phyloP scores from a whole-genome alignment of 352 stramenopile genomes.

The Pythium chondricola region DNA sequence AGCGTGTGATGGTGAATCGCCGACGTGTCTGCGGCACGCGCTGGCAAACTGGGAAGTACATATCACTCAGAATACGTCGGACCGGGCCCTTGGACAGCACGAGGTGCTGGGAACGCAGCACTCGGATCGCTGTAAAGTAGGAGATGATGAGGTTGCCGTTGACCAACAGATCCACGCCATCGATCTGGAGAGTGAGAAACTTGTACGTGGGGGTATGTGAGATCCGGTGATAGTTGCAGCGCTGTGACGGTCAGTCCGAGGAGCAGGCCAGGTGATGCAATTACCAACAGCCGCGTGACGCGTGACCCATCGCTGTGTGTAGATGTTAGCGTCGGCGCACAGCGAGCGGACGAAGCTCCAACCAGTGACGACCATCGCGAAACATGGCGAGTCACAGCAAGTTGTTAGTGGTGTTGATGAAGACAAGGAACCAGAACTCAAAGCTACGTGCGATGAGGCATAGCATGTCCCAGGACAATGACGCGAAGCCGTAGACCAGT shows the following conservation, averaged over 20 bases:
- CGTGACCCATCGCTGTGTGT: slow-evolving; percentile 5
- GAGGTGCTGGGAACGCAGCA: not conserved
- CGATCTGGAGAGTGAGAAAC: not conserved
- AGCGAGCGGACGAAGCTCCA: not conserved
- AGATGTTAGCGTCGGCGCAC: slow-evolving; percentile 2
- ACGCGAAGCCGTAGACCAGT: slow-evolving; percentile 4
- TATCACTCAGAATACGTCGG: not conserved
- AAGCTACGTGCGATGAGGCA: not conserved
- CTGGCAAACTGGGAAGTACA: slow-evolving; percentile 4
- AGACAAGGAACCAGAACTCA: slow-evolving; percentile 6
- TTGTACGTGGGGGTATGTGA: not conserved
- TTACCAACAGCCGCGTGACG: not conserved
- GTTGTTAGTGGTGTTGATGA: slow-evolving; percentile 2
- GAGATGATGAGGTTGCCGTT: slow-evolving; percentile 2
- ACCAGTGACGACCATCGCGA: not conserved
- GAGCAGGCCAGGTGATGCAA: not conserved
- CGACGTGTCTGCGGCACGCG: not conserved
- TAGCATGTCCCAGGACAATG: slow-evolving; percentile 16
- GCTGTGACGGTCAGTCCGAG: not conserved
- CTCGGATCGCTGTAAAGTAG: slow-evolving; percentile 2
- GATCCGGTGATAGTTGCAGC: not conserved
- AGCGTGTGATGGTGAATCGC: not conserved
- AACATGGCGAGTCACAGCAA: not conserved
- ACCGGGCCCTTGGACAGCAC: not conserved
- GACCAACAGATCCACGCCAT: slow-evolving; percentile 2